Base-by-base conservation (phyloP, 768 basidiomycete genomes). In the Lanmaoa pseudosensibilis region DNA sequence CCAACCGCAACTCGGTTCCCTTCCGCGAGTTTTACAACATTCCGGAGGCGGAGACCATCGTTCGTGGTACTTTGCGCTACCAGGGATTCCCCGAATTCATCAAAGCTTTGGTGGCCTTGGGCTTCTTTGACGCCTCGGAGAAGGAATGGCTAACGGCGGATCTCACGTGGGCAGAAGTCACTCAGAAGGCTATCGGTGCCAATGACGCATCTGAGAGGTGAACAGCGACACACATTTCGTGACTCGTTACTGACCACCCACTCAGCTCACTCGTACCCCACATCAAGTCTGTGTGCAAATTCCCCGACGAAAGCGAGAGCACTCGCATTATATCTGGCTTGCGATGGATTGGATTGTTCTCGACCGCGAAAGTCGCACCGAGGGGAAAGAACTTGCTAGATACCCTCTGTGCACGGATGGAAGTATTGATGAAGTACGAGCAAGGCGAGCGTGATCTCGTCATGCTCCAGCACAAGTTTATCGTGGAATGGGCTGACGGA, bases 41-140 rank as follows among this genome's bases (percentile, higher is more conserved):
- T 61, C 90, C 91, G 13, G 97, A 98, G 73, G 94, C 92, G 11
- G 86, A 97, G 76, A 94, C 92, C 5, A 82, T 95, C 57, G 81
- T 98, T 48, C 85, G 97, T 33, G 97, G 97, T 30, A 98, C 97
- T 2, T 77, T 98, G 72, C 81, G 96, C 58, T 98, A 94, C 75
- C 92, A 94, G 68, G 95, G 95, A 50, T 98, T 98, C 91, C 94
- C 94, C 10, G 88, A 91, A 74, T 96, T 98, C 73, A 87, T 98
- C 74, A 83, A 81, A 62, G 86, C 88, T 6, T 82, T 97, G 58
- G 94, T 97, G 41, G 79, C 90, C 65, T 75, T 98, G 46, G 94
- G 94, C 13, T 95, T 91, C 85, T 75, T 98, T 59, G 83, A 93
- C 64, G 84, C 87, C 53, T 75, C 75, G 16, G 78, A 80, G 59